These are phyloP conservation scores for Gloeopeniophorella convolvens DNA, from an alignment of 768 basidiomycete genomes.

Conservation along the genomic window DNA sequence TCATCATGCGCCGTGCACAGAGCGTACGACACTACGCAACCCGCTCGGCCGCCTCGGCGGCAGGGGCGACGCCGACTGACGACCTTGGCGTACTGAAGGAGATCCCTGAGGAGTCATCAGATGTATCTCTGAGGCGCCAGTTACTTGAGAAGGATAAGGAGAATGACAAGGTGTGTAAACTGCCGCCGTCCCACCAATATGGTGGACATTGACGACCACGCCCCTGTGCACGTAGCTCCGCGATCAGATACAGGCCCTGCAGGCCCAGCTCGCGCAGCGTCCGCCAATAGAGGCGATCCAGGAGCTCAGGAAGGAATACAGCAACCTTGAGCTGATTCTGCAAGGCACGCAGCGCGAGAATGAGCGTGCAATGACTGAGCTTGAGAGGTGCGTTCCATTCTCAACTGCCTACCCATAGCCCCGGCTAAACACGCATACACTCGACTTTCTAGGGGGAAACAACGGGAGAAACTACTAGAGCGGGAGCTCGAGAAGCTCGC, in stretches of 20 bases:
- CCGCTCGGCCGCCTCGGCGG: slow-evolving; percentile 6
- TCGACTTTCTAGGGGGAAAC: slow-evolving; percentile 37
- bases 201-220: not conserved
- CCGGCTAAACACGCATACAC: not conserved
- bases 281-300: slow-evolving; percentile 65
- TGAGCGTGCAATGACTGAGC: slow-evolving; percentile 74
- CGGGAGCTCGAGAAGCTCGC: slow-evolving; percentile 61
- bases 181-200: not conserved
- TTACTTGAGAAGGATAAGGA: slow-evolving; percentile 21
- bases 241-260: slow-evolving; percentile 54
- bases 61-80: slow-evolving; percentile 4
- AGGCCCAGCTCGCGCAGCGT: slow-evolving; percentile 57
- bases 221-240: slow-evolving; percentile 39
- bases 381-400: slow-evolving; percentile 53
- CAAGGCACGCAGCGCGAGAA: slow-evolving; percentile 84
- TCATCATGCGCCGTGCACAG: slow-evolving; percentile 17
- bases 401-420: not conserved
- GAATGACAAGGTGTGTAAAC: slow-evolving; percentile 15
- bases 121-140: slow-evolving; percentile 16
- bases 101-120: slow-evolving; percentile 11
- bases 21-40: slow-evolving; percentile 17
- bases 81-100: slow-evolving; percentile 20
- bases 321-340: slow-evolving; percentile 66
- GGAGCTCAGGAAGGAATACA: slow-evolving; percentile 62
- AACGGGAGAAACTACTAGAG: slow-evolving; percentile 73